phyloP scores from a whole-genome alignment of 2,329 filamentous ascomycete species.

The Apiospora malaysiana region DNA sequence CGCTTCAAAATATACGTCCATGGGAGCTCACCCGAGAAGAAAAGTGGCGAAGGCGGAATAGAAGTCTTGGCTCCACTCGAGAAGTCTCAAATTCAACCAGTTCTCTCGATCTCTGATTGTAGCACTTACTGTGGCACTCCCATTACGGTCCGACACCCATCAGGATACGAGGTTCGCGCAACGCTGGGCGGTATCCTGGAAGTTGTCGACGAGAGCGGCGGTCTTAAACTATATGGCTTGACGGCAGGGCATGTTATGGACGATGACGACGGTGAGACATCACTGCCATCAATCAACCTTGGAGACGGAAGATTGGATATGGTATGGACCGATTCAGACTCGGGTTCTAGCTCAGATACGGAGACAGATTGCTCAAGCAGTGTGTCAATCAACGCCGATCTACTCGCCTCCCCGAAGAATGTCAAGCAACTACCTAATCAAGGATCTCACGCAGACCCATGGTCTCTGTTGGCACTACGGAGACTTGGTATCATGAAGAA shows the following conservation, averaged over 20 bases:
- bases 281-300: neutral
- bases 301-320: neutral
- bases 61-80: neutral
- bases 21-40: neutral
- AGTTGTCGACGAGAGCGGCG: neutral
- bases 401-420: too few species aligned
- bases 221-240: neutral
- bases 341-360: too few species aligned
- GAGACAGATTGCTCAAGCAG: too few species aligned
- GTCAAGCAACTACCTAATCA: too few species aligned
- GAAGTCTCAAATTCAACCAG: neutral
- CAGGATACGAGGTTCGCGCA: neutral
- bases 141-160: neutral
- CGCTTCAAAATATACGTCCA: neutral
- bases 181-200: neutral
- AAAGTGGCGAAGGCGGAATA: neutral
- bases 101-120: too few species aligned
- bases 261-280: neutral
- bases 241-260: neutral
- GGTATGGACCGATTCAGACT: neutral
- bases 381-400: too few species aligned
- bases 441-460: too few species aligned
- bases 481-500: too few species aligned
- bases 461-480: too few species aligned
- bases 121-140: neutral